Base-by-base conservation (phyloP, 768 basidiomycete species). In the Chalciporus sphaerocephalus region DNA sequence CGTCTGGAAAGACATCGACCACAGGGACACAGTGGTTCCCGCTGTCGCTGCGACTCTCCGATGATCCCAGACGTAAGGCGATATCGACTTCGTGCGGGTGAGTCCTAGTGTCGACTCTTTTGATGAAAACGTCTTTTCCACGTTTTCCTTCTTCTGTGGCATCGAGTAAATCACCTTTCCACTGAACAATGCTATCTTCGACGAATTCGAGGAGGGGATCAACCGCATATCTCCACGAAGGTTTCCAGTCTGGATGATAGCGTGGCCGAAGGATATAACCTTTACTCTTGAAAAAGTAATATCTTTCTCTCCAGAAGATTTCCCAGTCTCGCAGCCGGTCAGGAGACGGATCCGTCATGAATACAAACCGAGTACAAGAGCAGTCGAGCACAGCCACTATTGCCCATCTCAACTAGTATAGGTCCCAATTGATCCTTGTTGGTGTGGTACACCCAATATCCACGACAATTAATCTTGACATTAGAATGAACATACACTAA, bases 201-300 rank as follows among this genome's bases (percentile, higher is more conserved):
- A 28, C 6, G 27, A 28, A 12, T 12, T 28, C 27, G 6, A 12
- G 27, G 12, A 5, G 3, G 11, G 27, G 27, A 12, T 28, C 10
- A 10, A 11, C 13, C 12, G 1, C 30, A 20, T 2, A 28, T 12
- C 17, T 20, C 64, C 65, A 67, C 1, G 62, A 65, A 4, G 64
- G 59, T 2, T 48, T 24, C 62, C 62, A 67, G 15, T 36, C 52
- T 1, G 54, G 53, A 21, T 39, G 42, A 39, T 55, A 56, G 3
- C 64, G 54, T 2, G 60, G 55, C 11, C 61, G 55, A 8, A 65
- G 47, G 23, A 45, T 35, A 28, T 59, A 64, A 0, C 59, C 61
- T 17, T 38, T 32, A 17, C 21, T 34, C 35, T 46, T 30, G 21
- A 55, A 39, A 41, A 44, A 53, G 4, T 17, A 16, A 22, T 46